These are phyloP conservation scores for Annulohypoxylon moriforme DNA, from an alignment of 495 filamentous ascomycete genomes.

Conservation along the genomic window DNA sequence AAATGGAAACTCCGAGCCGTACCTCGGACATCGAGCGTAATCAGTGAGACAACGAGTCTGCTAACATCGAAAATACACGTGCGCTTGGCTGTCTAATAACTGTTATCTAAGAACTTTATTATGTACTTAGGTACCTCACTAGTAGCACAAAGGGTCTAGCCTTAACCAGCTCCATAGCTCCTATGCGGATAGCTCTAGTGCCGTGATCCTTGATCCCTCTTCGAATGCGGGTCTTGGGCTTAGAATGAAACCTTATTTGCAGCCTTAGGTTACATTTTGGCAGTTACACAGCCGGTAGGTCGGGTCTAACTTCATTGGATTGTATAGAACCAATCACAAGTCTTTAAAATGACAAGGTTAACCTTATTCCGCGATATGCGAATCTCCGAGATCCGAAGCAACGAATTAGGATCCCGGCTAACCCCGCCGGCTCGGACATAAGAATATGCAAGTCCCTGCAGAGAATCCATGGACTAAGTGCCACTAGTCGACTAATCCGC, in stretches of 20 bases:
- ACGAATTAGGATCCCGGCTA: conserved; percentile 5
- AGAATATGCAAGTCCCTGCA: not conserved
- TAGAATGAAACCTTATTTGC: conserved; percentile 15
- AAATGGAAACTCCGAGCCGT: conserved; percentile 30
- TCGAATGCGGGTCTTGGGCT: conserved; percentile 1
- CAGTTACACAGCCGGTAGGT: not conserved
- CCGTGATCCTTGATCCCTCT: not conserved
- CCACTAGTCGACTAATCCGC: not conserved
- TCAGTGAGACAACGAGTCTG: not conserved
- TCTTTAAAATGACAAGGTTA: not conserved
- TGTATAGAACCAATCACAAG: not conserved
- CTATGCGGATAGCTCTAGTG: not conserved
- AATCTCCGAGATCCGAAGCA: conserved; percentile 42
- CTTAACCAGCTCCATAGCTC: not conserved
- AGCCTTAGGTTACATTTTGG: not conserved
- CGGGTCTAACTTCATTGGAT: not conserved
- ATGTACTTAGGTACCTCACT: not conserved
- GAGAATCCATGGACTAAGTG: not conserved
- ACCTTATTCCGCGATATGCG: conserved; percentile 27
- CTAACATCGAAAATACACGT: not conserved
- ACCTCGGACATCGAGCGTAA: conserved; percentile 29
- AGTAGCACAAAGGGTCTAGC: not conserved
- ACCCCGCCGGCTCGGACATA: conserved; percentile 37
- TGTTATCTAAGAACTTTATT: not conserved
- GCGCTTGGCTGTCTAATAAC: not conserved